Base-by-base conservation (phyloP, 805 yeast genomes). In the Kregervanrija fluxuum region DNA sequence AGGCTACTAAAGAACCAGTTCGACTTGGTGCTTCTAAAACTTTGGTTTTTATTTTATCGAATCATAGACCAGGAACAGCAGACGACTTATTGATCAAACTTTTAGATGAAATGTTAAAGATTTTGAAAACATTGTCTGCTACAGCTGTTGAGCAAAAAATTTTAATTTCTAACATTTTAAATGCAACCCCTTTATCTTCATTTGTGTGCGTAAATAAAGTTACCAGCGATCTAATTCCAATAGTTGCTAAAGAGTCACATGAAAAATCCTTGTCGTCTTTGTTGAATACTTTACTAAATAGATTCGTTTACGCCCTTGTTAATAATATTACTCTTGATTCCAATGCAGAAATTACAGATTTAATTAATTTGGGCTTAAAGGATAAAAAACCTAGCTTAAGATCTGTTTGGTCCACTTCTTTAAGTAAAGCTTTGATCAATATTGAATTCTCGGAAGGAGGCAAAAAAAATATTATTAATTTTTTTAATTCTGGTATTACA, bases 191-290 rank as follows among this genome's bases (percentile, higher is more conserved):
- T 2, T 35, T 43, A 13, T 8, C 37, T 1, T 37, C 49, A 2
- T 46, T 42, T 1, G 3, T 9, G 3, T 5, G 38, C 8, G 40
- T 44, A 15, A 36, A 40, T 9, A 49, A 56, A 1, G 67, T 64
- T 32, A 62, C 82, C 4, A 59, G 75, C 2, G 55, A 64, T 1
- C 69, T 64, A 0, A 56, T 87, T 33, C 70, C 82, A 2, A 64
- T 80, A n/a, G 67, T 83, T 3, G 43, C 75, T 0, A 89, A 85
- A 53, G 98, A 91, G 54, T 76, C 79, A 38, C 86, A 88, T 53
- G 98, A 91, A 56, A 13, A 50, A 1, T 77, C 85, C 0, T 67
- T 89, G 35, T 47, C 65, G 3, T 65, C 69, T 3, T 66, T 79
- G 46, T 66, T 82, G 6, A 59, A 63, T 8, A 73, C 83, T 0